phyloP scores from a whole-genome alignment of 1,139 yeast genomes.

The Hansenula lynferdii region DNA sequence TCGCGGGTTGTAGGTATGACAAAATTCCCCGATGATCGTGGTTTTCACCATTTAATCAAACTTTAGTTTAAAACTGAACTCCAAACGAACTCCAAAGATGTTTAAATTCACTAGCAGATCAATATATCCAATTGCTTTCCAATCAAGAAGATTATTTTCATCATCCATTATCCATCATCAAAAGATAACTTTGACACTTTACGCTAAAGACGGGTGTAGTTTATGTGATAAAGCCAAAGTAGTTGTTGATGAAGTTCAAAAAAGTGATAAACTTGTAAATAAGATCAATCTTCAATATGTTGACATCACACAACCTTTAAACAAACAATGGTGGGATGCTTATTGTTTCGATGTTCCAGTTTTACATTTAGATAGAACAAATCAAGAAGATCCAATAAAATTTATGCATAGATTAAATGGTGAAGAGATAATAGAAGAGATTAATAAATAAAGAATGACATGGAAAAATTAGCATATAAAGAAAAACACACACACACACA shows the following conservation, averaged over 20 bases:
- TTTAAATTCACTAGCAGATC: too few species aligned
- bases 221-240: slow-evolving; percentile 70
- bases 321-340: slow-evolving; percentile 70
- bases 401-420: slow-evolving; percentile 74
- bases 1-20: too few species aligned
- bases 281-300: slow-evolving; percentile 40
- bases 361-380: slow-evolving; percentile 54
- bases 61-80: too few species aligned
- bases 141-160: slow-evolving; percentile 1
- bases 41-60: too few species aligned
- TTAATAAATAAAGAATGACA: slow-evolving; percentile 21
- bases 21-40: too few species aligned
- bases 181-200: slow-evolving; percentile 45
- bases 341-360: slow-evolving; percentile 94
- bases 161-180: neutral
- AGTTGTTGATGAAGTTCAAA: slow-evolving; percentile 41
- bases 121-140: too few species aligned
- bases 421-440: slow-evolving; percentile 50
- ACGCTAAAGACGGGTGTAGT: slow-evolving; percentile 76
- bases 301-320: slow-evolving; percentile 66
- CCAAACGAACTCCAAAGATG: too few species aligned
- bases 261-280: slow-evolving; percentile 16
- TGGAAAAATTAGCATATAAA: neutral
- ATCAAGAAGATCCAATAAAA: slow-evolving; percentile 44
- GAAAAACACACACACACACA: too few species aligned